Conservation (phyloP, 371 early-diverging fungal species). For the Mortierella sp. region DNA sequence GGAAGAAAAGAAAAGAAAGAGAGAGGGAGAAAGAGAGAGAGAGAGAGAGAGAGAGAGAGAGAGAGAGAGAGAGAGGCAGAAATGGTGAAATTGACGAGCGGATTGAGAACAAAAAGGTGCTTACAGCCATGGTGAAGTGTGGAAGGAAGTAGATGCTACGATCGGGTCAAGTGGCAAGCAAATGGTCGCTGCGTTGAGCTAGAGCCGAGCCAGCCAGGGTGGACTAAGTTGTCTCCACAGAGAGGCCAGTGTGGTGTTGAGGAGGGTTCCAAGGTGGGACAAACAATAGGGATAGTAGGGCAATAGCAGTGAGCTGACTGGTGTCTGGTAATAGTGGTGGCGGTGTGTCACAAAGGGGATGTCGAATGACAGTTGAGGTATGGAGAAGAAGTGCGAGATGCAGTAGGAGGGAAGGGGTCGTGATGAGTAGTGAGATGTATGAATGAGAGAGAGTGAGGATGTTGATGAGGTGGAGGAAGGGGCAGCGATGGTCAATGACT, state of each 20-base stretch:
- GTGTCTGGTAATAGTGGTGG: neutral
- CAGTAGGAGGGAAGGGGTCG: neutral
- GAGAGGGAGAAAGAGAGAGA: neutral
- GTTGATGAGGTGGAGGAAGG: neutral
- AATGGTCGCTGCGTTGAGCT: neutral
- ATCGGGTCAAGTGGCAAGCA: neutral
- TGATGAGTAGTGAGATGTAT: neutral
- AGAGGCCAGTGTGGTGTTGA: neutral
- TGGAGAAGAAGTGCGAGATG: neutral
- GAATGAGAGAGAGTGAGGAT: neutral
- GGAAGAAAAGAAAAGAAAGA: too few relatives aligned
- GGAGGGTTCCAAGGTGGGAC: neutral
- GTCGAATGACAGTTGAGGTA: neutral
- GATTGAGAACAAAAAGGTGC: neutral
- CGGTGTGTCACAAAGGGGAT: neutral
- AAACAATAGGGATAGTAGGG: neutral
- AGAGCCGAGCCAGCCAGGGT: neutral
- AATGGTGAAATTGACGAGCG: neutral
- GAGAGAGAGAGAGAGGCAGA: neutral
- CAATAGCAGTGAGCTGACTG: neutral
- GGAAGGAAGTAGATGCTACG: neutral
- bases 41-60: neutral
- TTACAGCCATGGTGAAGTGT: neutral
- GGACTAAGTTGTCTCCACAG: neutral
- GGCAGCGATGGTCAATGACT: neutral